Percentiles rank a stretch among this genome's conserved stretches.
Conservation (phyloP, 2,329 filamentous ascomycete genomes). For the Ascochyta clinopodiicola region DNA sequence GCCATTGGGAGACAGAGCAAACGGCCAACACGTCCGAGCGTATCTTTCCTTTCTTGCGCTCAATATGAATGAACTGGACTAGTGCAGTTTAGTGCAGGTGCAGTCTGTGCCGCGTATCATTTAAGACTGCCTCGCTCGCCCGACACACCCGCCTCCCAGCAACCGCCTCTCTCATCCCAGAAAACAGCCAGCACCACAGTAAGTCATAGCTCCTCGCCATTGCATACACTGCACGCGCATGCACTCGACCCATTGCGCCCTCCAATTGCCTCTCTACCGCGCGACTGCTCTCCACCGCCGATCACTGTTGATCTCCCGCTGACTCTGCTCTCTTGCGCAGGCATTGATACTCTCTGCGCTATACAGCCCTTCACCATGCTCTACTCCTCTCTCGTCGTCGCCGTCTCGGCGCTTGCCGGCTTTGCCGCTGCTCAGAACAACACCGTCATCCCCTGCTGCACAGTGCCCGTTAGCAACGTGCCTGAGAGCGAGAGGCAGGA, state of each 20-base stretch:
- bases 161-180: conserved; percentile 14
- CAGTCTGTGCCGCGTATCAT: conserved; percentile 25
- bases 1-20: conserved; percentile 8
- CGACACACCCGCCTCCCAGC: conserved; percentile 15
- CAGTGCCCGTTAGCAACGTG: conserved; percentile 54
- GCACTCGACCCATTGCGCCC: conserved; percentile 14
- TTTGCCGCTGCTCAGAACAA: conserved; percentile 55
- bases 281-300: conserved; percentile 16
- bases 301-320: conserved; percentile 31
- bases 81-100: conserved; percentile 20
- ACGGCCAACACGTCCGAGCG: conserved; percentile 30
- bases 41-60: conserved; percentile 32
- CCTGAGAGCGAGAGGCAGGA: conserved; percentile 44
- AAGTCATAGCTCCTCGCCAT: conserved; percentile 7
- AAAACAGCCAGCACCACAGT: conserved; percentile 17
- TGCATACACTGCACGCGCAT: not conserved
- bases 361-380: conserved; percentile 50
- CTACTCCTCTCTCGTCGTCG: conserved; percentile 55
- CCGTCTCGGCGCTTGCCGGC: conserved; percentile 55
- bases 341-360: conserved; percentile 47
- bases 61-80: conserved; percentile 17
- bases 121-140: conserved; percentile 19
- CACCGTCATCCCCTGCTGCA: conserved; percentile 47
- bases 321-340: conserved; percentile 31
- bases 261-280: conserved; percentile 3